Conservation (phyloP, 2,329 filamentous ascomycete species). For the Colletotrichum orchidophilum region DNA sequence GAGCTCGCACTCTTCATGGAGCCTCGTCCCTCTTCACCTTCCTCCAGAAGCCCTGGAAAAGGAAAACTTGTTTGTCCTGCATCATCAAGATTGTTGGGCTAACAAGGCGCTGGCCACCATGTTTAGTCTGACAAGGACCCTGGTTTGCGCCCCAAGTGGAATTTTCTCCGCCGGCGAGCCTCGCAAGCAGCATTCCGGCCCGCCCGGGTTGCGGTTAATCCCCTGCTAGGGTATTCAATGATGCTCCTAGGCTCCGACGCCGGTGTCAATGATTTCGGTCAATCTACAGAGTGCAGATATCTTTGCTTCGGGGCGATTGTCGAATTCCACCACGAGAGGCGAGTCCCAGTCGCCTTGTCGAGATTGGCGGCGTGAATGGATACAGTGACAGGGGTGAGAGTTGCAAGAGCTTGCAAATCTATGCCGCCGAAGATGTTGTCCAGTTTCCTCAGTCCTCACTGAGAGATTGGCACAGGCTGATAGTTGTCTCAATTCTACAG, state of each 20-base stretch:
- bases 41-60: neutral
- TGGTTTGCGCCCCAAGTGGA: neutral
- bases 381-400: neutral
- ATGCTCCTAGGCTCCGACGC: conserved; percentile 13
- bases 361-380: neutral
- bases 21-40: neutral
- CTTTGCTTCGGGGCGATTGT: neutral
- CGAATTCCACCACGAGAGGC: neutral
- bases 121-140: neutral
- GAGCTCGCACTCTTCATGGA: neutral
- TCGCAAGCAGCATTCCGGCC: conserved; percentile 28
- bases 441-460: neutral
- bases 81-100: conserved; percentile 13
- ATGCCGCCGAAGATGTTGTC: neutral
- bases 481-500: neutral
- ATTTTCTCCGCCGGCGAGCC: conserved; percentile 9
- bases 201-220: neutral
- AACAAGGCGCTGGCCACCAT: neutral
- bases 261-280: neutral
- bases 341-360: neutral
- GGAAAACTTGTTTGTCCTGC: conserved; percentile 16
- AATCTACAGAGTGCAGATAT: neutral
- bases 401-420: neutral
- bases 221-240: conserved; percentile 15
- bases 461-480: neutral